These are phyloP conservation scores for Sindora glabra DNA, from an alignment of 306 rosid genomes.

Conservation along the genomic window DNA sequence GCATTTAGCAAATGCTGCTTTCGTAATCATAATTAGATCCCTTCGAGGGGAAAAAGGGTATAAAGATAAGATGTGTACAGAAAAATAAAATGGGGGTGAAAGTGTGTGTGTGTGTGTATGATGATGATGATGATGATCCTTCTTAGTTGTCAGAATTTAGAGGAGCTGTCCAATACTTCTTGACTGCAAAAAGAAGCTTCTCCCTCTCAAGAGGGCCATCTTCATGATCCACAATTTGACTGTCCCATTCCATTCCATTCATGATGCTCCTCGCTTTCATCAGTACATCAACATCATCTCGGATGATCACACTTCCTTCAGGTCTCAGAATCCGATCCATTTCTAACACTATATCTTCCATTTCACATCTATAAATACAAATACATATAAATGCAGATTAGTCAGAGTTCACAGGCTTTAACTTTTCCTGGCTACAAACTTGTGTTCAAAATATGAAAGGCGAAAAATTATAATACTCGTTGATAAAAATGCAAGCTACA, in stretches of 20 bases:
- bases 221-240: conserved; percentile 79
- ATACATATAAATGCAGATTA: not conserved
- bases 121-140: too few relatives aligned
- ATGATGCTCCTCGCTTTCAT: conserved; percentile 42
- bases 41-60: too few relatives aligned
- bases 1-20: too few relatives aligned
- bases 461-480: too few relatives aligned
- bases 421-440: too few relatives aligned
- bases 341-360: conserved; percentile 68
- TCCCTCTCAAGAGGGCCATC: conserved; percentile 61
- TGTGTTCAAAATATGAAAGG: too few relatives aligned
- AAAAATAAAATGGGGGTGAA: too few relatives aligned
- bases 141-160: conserved; percentile 10
- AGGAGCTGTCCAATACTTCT: conserved; percentile 82
- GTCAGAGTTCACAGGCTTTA: not conserved
- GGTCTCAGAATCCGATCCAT: conserved; percentile 83
- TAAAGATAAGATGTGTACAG: too few relatives aligned
- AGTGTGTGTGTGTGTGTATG: too few relatives aligned
- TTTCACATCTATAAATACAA: conserved; percentile 54
- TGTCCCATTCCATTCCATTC: conserved; percentile 59
- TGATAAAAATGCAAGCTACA: too few relatives aligned
- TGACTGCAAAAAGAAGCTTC: conserved; percentile 65
- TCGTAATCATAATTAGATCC: too few relatives aligned
- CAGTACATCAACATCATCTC: conserved; percentile 66
- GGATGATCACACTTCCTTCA: conserved; percentile 66